phyloP scores from a whole-genome alignment of 768 basidiomycete genomes.

The Saitozyma podzolica region DNA sequence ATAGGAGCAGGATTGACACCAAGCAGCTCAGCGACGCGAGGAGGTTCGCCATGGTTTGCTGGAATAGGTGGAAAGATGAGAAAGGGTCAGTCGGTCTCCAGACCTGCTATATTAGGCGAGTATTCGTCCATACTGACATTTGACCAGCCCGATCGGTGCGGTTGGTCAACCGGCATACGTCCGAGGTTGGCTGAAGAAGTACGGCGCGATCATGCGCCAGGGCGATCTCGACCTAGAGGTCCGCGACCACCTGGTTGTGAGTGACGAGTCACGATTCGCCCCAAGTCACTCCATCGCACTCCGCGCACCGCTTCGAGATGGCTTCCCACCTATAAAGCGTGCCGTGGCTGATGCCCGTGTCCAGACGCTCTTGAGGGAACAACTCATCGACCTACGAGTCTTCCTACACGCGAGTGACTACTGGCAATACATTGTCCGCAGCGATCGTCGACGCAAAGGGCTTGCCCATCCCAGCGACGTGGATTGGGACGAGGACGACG shows the following conservation, averaged over 20 bases:
- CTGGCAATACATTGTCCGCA: neutral
- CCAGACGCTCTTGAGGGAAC: neutral
- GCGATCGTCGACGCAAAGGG: too few species aligned
- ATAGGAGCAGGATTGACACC: too few species aligned
- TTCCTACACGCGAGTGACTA: neutral
- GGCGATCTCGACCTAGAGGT: slow-evolving; percentile 17
- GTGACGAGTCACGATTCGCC: neutral
- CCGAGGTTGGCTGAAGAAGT: slow-evolving; percentile 17
- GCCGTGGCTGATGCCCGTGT: too few species aligned
- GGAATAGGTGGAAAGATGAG: slow-evolving; percentile 29
- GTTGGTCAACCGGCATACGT: slow-evolving; percentile 8
- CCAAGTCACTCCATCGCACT: neutral
- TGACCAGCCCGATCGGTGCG: slow-evolving; percentile 8
- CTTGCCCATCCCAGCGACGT: too few species aligned
- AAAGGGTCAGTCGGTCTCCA: slow-evolving; percentile 20
- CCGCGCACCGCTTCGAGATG: too few species aligned
- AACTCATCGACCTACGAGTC: neutral
- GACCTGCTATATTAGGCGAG: neutral
- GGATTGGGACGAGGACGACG: too few species aligned
- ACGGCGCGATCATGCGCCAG: slow-evolving; percentile 19
- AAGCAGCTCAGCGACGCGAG: slow-evolving; percentile 17
- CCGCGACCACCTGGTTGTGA: slow-evolving; percentile 15
- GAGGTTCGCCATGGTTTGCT: slow-evolving; percentile 20
- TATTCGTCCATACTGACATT: neutral
- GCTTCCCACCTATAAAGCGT: too few species aligned